phyloP scores from a whole-genome alignment of 164 flowering plant species.

The Saururus chinensis region DNA sequence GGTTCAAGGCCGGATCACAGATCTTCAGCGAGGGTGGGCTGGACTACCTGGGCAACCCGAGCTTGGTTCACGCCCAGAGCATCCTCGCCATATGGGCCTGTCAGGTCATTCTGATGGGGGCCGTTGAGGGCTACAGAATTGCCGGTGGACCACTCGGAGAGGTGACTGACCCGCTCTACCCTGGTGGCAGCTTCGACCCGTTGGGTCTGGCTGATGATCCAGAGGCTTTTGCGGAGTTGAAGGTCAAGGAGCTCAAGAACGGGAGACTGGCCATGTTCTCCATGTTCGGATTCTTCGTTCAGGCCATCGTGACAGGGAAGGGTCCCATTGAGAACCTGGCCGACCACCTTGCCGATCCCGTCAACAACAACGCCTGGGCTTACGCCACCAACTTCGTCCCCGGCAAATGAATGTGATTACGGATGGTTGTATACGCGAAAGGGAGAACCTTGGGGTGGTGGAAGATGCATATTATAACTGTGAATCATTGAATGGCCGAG shows the following conservation, averaged over 20 bases:
- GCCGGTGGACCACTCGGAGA: constrained; percentile 13
- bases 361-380: constrained; percentile 16
- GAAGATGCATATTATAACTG: no score
- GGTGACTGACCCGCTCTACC: constrained; percentile 13
- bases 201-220: constrained; percentile 13
- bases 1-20: constrained; percentile 15
- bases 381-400: constrained; percentile 16
- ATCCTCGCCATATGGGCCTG: constrained; percentile 13
- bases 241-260: constrained; percentile 15
- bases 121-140: constrained; percentile 13
- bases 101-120: constrained; percentile 13
- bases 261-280: constrained; percentile 15
- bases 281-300: constrained; percentile 13
- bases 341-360: constrained; percentile 16
- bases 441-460: no score
- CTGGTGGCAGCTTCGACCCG: constrained; percentile 16
- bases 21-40: constrained; percentile 15
- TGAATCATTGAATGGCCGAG: no score
- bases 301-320: constrained; percentile 15
- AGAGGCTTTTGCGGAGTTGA: constrained; percentile 9
- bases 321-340: constrained; percentile 14
- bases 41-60: constrained; percentile 14
- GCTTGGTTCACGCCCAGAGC: constrained; percentile 14
- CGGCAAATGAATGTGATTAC: constrained; percentile 6
- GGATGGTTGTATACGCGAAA: no score